Base-by-base conservation (phyloP, 306 rosid species). In the Adenanthera pavonina region DNA sequence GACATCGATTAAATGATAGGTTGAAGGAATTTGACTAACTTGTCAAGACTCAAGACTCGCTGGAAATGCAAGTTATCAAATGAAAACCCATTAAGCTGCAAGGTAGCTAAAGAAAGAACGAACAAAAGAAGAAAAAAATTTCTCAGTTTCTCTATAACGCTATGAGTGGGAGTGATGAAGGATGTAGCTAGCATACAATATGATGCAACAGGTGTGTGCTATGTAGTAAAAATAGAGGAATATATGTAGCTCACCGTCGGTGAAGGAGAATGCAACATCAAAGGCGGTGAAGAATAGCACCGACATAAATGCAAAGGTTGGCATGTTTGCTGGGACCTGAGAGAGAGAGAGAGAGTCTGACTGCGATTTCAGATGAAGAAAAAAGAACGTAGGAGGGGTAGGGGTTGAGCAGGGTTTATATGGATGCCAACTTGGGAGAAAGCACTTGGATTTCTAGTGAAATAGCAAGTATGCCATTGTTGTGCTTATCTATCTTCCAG, bases 201-300 rank as follows among this genome's bases (percentile, higher is more conserved):
- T 11, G 10, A 36, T 3, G 56, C 15, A 7, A 35, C 15, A 10
- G 67, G 8, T 8, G 43, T 3, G 33, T 59, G 7, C 7, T 41
- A 14, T 13, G n/a, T 41, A 41, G 46, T 41, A 7, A 6, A 41
- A 4, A 6, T 51, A 7, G 19, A 15, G 3, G 6, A 1, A 10
- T 33, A 35, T 7, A 34, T 2, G 13, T 13, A 65, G 62, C 91
- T 84, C 83, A 92, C 97, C 97, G 73, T 92, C 91, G 17, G 30
- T 56, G 81, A 85, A 7, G 77, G 89, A 84, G 9, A 76, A 68
- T 69, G 93, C 81, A 13, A 73, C 34, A 80, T 88, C 87, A 87
- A 67, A 76, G 74, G 94, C 72, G 76, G 88, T 78, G 65, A 76
- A 76, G 16, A 92, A 74, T 8, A 88, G 86, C 85, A 88, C 76